These are phyloP conservation scores for Suhomyces choctaworum DNA, from an alignment of 1,139 yeast species.

Conservation along the genomic window DNA sequence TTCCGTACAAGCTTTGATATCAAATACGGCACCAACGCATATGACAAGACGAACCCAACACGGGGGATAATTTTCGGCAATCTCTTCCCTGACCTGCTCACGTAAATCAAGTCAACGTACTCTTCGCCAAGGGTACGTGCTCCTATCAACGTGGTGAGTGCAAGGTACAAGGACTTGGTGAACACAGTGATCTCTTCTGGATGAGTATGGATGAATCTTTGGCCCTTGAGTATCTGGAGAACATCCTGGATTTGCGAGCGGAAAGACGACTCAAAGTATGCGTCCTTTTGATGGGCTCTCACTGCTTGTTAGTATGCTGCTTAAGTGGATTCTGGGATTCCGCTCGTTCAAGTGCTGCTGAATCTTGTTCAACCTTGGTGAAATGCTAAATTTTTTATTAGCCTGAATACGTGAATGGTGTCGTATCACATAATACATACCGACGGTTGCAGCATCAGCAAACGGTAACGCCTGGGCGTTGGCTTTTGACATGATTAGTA, in stretches of 20 bases:
- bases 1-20: slow-evolving; percentile 36
- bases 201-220: slow-evolving; percentile 64
- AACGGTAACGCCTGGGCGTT: slow-evolving; percentile 40
- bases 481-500: slow-evolving; percentile 24
- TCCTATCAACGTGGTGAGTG: slow-evolving; percentile 71
- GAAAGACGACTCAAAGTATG: slow-evolving; percentile 61
- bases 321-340: background rate
- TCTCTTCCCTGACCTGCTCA: slow-evolving; percentile 48
- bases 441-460: slow-evolving; percentile 52
- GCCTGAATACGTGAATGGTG: no score
- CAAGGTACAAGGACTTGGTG: slow-evolving; percentile 61
- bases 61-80: slow-evolving; percentile 53
- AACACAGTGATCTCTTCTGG: slow-evolving; percentile 61
- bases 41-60: slow-evolving; percentile 53
- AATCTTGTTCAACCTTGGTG: no score
- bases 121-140: slow-evolving; percentile 91
- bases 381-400: no score
- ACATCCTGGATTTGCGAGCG: slow-evolving; percentile 57
- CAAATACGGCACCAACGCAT: slow-evolving; percentile 58
- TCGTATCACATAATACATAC: slow-evolving; percentile 40
- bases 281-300: slow-evolving; percentile 87
- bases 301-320: slow-evolving; percentile 38
- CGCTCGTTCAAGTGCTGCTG: no score
- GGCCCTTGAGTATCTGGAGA: slow-evolving; percentile 59
- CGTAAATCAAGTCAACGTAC: slow-evolving; percentile 81